Evolutionary conservation across 108 stramenopile genomes (phyloP).

Genomic region (Aureococcus anophagefferens): DNA sequence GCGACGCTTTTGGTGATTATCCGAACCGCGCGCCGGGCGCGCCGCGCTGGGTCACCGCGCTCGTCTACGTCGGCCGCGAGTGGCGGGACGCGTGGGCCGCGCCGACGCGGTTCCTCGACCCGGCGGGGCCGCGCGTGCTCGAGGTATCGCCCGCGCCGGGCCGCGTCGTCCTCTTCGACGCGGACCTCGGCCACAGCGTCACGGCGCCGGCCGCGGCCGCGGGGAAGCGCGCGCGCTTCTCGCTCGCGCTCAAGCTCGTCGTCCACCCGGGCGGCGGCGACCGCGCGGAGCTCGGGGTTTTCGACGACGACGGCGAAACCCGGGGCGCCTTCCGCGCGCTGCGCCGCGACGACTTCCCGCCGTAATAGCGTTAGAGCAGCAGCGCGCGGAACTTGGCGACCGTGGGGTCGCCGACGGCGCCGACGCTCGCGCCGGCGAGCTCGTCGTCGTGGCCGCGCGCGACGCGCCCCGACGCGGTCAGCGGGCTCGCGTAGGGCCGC

Average conservation of each 20-base stretch:
- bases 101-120: slow-evolving; percentile 54
- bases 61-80: slow-evolving; percentile 55
- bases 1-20: slow-evolving; percentile 57
- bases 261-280: too few species aligned
- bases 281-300: too few species aligned
- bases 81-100: slow-evolving; percentile 56
- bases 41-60: slow-evolving; percentile 56
- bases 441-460: too few species aligned
- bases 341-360: too few species aligned
- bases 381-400: too few species aligned
- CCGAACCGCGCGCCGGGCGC: slow-evolving; percentile 42
- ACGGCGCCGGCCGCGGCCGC: neutral
- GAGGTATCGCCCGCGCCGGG: neutral
- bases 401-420: too few species aligned
- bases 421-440: too few species aligned
- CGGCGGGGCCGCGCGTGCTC: slow-evolving; percentile 20
- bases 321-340: too few species aligned
- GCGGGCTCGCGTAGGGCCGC: too few species aligned
- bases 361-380: too few species aligned
- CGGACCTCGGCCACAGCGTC: neutral
- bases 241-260: neutral
- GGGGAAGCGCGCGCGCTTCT: neutral
- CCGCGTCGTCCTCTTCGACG: neutral
- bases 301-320: too few species aligned
- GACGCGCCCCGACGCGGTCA: too few species aligned